Conservation (phyloP, 805 yeast species). For the Dipodascus geniculatus region DNA sequence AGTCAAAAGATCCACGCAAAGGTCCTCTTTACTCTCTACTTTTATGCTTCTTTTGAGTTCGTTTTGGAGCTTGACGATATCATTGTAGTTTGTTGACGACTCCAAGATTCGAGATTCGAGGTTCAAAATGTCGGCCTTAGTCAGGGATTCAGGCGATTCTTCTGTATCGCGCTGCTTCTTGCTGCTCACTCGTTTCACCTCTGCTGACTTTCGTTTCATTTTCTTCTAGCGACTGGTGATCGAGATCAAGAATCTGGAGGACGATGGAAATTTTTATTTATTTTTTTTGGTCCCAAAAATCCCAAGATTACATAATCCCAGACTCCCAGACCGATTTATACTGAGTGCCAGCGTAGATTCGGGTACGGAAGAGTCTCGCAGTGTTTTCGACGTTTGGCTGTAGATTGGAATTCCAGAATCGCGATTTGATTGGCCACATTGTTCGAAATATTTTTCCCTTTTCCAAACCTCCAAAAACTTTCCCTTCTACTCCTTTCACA, state of each 20-base stretch:
- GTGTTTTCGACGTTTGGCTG: neutral
- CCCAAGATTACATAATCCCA: neutral
- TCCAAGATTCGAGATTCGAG: slow-evolving; percentile 25
- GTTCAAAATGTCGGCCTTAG: slow-evolving; percentile 6
- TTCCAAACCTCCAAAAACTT: neutral
- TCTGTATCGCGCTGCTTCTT: neutral
- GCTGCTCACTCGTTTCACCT: too few species aligned
- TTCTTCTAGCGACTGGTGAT: too few species aligned
- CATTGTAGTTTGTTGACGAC: slow-evolving; percentile 43
- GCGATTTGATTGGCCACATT: neutral
- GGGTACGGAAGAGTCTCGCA: neutral
- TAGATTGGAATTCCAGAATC: neutral
- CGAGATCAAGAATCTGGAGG: too few species aligned
- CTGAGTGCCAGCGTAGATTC: neutral
- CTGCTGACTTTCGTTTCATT: too few species aligned
- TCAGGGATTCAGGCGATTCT: neutral
- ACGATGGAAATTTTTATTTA: too few species aligned
- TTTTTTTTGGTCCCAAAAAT: neutral
- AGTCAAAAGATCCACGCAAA: slow-evolving; percentile 16
- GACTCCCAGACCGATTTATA: neutral
- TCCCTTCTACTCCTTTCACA: neutral
- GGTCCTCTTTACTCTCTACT: slow-evolving; percentile 7
- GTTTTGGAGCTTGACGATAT: slow-evolving; percentile 36
- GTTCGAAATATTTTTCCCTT: neutral
- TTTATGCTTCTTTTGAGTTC: slow-evolving; percentile 23